Evolutionary conservation across 2,329 filamentous ascomycete genomes (phyloP).

Genomic region (Phoma herbarum): DNA sequence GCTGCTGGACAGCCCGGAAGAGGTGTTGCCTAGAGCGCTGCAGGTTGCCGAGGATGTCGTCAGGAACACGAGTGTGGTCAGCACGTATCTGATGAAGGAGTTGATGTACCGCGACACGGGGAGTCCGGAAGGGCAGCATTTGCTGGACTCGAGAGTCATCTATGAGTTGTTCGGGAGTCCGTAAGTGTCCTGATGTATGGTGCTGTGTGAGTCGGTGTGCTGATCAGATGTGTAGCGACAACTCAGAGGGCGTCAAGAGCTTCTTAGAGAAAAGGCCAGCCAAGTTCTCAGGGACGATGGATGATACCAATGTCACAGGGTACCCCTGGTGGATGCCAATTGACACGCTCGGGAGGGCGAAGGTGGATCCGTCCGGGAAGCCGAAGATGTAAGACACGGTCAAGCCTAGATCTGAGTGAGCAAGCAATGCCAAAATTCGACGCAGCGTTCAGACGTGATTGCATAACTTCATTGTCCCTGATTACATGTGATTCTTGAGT

Average conservation of each 20-base stretch:
- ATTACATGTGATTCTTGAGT: constrained; percentile 27
- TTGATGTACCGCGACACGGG: constrained; percentile 70
- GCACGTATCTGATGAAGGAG: constrained; percentile 73
- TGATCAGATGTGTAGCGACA: constrained; percentile 59
- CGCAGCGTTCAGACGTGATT: constrained; percentile 16
- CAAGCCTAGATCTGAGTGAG: constrained; percentile 27
- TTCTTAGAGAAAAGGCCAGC: constrained; percentile 75
- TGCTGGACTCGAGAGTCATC: constrained; percentile 73
- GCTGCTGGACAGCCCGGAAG: constrained; percentile 64
- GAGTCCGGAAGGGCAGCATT: constrained; percentile 73
- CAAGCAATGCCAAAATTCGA: background rate
- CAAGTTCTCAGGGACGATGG: constrained; percentile 68
- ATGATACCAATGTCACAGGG: constrained; percentile 64
- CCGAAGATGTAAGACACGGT: constrained; percentile 39
- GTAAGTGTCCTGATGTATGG: constrained; percentile 32
- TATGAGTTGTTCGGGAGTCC: constrained; percentile 65
- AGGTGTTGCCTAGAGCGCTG: constrained; percentile 71
- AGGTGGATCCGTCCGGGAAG: constrained; percentile 42
- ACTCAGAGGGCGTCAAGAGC: constrained; percentile 72
- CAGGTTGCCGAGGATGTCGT: constrained; percentile 73
- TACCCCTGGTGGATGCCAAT: constrained; percentile 75
- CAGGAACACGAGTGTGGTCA: constrained; percentile 70
- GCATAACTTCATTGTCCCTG: constrained; percentile 29
- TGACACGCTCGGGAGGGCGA: constrained; percentile 55
- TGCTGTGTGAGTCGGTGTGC: background rate